Percentiles rank a stretch among this genome's conserved stretches.
Conservation (phyloP, 179 eudicot genomes). For the Camellia oleifera region DNA sequence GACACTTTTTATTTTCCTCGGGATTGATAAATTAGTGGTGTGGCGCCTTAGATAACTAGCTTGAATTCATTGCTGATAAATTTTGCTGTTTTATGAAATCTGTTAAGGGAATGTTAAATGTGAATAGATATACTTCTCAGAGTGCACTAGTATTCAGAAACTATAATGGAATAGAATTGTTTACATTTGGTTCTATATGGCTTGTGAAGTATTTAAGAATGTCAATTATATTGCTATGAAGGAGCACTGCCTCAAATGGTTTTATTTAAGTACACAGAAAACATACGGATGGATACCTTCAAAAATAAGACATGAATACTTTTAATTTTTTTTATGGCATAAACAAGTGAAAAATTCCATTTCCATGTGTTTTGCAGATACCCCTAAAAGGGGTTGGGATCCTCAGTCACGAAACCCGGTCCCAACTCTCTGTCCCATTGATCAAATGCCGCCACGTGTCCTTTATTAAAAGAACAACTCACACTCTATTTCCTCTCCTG, state of each 20-base stretch:
- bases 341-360: neutral
- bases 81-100: neutral
- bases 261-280: neutral
- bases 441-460: no score
- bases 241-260: neutral
- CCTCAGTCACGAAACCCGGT: no score
- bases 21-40: no score
- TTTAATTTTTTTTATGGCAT: neutral
- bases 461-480: no score
- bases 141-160: neutral
- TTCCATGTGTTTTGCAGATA: neutral
- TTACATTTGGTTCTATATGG: neutral
- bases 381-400: neutral
- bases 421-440: no score
- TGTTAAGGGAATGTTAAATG: neutral
- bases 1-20: no score
- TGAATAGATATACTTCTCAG: conserved; percentile 1
- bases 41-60: neutral
- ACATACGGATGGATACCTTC: neutral
- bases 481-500: no score
- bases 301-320: neutral
- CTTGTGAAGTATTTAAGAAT: neutral
- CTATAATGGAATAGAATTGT: neutral
- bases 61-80: neutral
- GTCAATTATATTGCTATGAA: neutral